Conservation (phyloP, 2,329 filamentous ascomycete genomes). For the Calonectria ilicicola region DNA sequence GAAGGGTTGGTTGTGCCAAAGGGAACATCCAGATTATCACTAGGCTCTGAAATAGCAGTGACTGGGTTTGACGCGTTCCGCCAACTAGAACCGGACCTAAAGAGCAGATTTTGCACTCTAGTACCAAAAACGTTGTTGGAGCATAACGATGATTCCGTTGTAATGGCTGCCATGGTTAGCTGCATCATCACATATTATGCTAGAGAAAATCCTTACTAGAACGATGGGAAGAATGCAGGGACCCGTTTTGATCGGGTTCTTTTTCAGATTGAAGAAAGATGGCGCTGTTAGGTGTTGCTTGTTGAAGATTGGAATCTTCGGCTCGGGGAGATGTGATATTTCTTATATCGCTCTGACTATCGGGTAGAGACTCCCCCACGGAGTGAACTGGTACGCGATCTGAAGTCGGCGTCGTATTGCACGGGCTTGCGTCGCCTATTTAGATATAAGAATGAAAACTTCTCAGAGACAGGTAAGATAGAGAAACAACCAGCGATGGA, state of each 20-base stretch:
- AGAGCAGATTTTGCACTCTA: neutral
- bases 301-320: neutral
- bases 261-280: neutral
- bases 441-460: neutral
- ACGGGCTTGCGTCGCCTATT: neutral
- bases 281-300: neutral
- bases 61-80: neutral
- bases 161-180: neutral
- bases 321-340: neutral
- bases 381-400: neutral
- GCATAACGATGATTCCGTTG: neutral
- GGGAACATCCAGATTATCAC: neutral
- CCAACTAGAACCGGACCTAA: neutral
- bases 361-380: neutral
- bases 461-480: neutral
- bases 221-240: neutral
- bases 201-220: neutral
- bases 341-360: neutral
- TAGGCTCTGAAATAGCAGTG: neutral
- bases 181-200: neutral
- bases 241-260: neutral
- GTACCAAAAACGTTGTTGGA: conserved; percentile 3
- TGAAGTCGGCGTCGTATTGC: neutral
- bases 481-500: neutral
- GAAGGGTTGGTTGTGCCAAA: neutral